Evolutionary conservation across 202 grass and related monocot genomes (phyloP).

Genomic region (Cymbopogon flexuosus): DNA sequence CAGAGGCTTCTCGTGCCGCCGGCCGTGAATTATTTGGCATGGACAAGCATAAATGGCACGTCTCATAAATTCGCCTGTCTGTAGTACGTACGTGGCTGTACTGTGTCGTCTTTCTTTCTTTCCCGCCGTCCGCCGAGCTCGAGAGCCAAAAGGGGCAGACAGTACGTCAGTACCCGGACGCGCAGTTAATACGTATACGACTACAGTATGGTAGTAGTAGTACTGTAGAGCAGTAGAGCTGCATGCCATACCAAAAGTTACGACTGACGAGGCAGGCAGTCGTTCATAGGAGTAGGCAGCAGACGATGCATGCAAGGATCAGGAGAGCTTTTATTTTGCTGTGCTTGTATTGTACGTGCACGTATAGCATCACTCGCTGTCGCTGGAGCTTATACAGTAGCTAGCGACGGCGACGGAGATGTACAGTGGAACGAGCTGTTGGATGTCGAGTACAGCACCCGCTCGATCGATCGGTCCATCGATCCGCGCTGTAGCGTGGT

Average conservation of each 20-base stretch:
- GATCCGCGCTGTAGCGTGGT: not conserved
- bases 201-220: too few relatives aligned
- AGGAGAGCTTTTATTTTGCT: too few relatives aligned
- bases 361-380: not conserved
- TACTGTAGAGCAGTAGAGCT: not conserved
- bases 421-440: not conserved
- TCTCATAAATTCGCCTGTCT: slow-evolving; percentile 18
- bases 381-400: too few relatives aligned
- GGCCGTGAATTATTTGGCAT: slow-evolving; percentile 18
- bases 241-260: not conserved
- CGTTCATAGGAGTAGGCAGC: too few relatives aligned
- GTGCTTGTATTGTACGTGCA: not conserved
- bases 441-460: too few relatives aligned
- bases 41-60: not conserved
- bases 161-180: not conserved
- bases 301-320: too few relatives aligned
- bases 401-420: not conserved
- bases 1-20: slow-evolving; percentile 32
- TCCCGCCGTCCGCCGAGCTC: not conserved
- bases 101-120: not conserved
- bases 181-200: not conserved
- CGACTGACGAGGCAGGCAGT: too few relatives aligned
- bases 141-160: not conserved
- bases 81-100: too few relatives aligned
- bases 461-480: not conserved